Base-by-base conservation (phyloP, 2,329 filamentous ascomycete genomes). In the Stemphylium lycopersici region DNA sequence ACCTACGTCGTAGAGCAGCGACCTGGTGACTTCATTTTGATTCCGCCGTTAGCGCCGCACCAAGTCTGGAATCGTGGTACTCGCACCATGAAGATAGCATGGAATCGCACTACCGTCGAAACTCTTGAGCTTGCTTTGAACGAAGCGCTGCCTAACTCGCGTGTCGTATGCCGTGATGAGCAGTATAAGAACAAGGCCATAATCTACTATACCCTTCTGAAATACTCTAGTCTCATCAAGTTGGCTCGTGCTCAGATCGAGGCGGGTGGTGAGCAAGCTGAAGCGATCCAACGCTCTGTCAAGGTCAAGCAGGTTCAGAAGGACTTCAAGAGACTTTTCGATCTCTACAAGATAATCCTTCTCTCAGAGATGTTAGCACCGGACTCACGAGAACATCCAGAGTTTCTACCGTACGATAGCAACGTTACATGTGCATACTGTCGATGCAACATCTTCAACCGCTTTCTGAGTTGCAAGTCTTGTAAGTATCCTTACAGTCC, bases 101-200 rank as follows among this genome's bases (percentile, higher is more conserved):
- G 95, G 95, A 99, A 99, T 73, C 85, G 95, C 22, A 97, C 91
- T 0, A 97, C 93, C 0, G 89, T 90, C 2, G 92, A 98, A 69
- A 98, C 95, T 0, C 82, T 99, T 3, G 89, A 93, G 61, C 80
- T 96, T 73, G 95, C 93, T 0, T 75, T 98, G 16, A 84, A 87
- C 55, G 95, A 98, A 77, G 92, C 93, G 0, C 81, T 99, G 2
- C 92, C 93, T 0, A 91, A 92, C 65, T 91, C 93, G 8, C 86
- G 92, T 11, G 85, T 97, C 63, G 93, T 98, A 2, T 98, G 95
- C 71, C 89, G 95, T 33, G 95, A 99, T 63, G 95, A 99, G 73
- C 93, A 98, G 74, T 99, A 99, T 80, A 98, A 98, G 74, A 97
- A 96, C 78, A 98, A 98, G 73, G 91, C 93, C 4, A 97, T 98